Conservation (phyloP, 2,329 filamentous ascomycete genomes). For the Aspergillus pseudoglaucus region DNA sequence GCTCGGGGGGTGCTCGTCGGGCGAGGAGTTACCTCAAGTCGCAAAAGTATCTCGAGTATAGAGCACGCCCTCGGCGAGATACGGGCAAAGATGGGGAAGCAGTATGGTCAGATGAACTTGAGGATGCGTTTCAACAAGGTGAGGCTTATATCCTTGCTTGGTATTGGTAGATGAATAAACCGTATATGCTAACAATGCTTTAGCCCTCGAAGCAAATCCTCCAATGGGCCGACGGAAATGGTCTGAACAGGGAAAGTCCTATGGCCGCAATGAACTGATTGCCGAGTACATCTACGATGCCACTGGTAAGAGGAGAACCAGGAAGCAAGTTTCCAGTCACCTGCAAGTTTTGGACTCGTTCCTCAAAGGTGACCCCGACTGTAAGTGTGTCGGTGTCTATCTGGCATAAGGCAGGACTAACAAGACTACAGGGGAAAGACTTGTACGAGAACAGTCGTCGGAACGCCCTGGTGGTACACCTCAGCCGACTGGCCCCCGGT, state of each 20-base stretch:
- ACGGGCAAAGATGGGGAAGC: slow-evolving; percentile 38
- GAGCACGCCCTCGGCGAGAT: slow-evolving; percentile 37
- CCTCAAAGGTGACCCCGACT: slow-evolving; percentile 46
- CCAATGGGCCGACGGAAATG: slow-evolving; percentile 54
- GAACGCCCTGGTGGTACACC: slow-evolving; percentile 28
- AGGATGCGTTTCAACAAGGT: slow-evolving; percentile 45
- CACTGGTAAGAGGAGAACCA: slow-evolving; percentile 47
- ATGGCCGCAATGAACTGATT: slow-evolving; percentile 57
- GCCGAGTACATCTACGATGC: slow-evolving; percentile 51
- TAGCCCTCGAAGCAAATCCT: slow-evolving; percentile 48
- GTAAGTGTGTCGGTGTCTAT: slow-evolving; percentile 32
- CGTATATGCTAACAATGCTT: slow-evolving; percentile 9
- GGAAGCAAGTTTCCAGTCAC: slow-evolving; percentile 60
- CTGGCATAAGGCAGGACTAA: background rate
- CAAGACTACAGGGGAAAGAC: slow-evolving; percentile 28
- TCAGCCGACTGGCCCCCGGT: slow-evolving; percentile 25
- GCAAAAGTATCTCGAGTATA: slow-evolving; percentile 41
- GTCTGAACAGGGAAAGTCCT: slow-evolving; percentile 46
- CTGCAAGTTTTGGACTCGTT: slow-evolving; percentile 56
- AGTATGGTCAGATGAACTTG: slow-evolving; percentile 42
- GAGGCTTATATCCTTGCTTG: background rate
- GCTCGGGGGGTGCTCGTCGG: slow-evolving; percentile 19
- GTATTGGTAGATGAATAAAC: slow-evolving; percentile 2
- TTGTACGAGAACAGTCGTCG: slow-evolving; percentile 31
- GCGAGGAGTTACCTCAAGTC: slow-evolving; percentile 33